Evolutionary conservation across 768 basidiomycete species (phyloP).

Genomic region (Tubosaeta brunneosetosa): DNA sequence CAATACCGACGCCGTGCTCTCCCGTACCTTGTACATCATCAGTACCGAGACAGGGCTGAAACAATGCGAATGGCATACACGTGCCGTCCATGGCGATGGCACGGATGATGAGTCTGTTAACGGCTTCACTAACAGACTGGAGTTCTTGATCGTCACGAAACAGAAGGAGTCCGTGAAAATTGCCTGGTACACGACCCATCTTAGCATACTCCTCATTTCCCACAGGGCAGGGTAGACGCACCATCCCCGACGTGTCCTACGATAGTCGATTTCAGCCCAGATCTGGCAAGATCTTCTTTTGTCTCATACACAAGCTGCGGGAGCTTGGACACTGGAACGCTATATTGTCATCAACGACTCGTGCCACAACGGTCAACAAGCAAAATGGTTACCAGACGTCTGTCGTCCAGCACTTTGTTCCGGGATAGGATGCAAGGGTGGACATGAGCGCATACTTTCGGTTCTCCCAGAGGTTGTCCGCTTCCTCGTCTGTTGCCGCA

Average conservation of each 20-base stretch:
- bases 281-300: constrained; percentile 64
- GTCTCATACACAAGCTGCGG: constrained; percentile 73
- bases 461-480: constrained; percentile 75
- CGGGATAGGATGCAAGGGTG: constrained; percentile 60
- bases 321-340: constrained; percentile 66
- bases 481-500: constrained; percentile 70
- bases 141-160: constrained; percentile 60
- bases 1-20: constrained; percentile 85
- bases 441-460: constrained; percentile 81
- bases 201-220: neutral
- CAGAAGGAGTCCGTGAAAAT: constrained; percentile 47
- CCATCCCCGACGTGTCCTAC: constrained; percentile 83
- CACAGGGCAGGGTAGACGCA: constrained; percentile 32
- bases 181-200: constrained; percentile 29
- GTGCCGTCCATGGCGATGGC: constrained; percentile 73
- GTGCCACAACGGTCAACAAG: neutral
- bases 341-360: constrained; percentile 17
- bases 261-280: constrained; percentile 61
- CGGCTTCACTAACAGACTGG: constrained; percentile 48
- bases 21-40: constrained; percentile 53
- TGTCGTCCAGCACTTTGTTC: constrained; percentile 73
- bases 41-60: neutral
- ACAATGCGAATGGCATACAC: constrained; percentile 39
- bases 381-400: constrained; percentile 69
- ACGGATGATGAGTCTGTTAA: constrained; percentile 68